Conservation (phyloP, 495 filamentous ascomycete species). For the Podospora conica region DNA sequence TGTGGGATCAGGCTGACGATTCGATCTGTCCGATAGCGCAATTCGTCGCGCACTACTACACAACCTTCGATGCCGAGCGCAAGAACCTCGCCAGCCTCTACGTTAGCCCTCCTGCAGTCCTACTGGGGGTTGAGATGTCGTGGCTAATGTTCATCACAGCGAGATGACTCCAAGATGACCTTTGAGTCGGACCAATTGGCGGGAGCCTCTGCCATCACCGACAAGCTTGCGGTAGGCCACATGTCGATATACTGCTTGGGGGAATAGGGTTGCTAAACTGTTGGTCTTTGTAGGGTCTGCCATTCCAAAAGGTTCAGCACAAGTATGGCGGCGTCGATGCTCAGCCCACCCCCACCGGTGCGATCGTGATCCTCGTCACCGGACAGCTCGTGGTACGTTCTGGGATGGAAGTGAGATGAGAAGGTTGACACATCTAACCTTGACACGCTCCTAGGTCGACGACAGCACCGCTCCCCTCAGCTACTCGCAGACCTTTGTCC, state of each 20-base stretch:
- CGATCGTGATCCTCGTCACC: conserved; percentile 78
- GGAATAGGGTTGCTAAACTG: conserved; percentile 7
- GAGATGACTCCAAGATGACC: conserved; percentile 83
- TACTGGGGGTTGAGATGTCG: neutral
- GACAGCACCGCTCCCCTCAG: conserved; percentile 73
- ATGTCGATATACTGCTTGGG: neutral
- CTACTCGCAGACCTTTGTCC: conserved; percentile 81
- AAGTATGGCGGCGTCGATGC: conserved; percentile 63
- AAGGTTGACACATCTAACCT: conserved; percentile 1
- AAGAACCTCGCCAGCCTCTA: conserved; percentile 62
- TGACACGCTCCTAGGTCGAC: conserved; percentile 56
- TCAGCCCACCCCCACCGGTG: conserved; percentile 59
- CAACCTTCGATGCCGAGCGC: conserved; percentile 69
- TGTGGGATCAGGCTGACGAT: neutral
- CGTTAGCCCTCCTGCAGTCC: conserved; percentile 44
- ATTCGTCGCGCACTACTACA: conserved; percentile 86
- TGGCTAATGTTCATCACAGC: conserved; percentile 41
- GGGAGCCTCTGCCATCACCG: conserved; percentile 57
- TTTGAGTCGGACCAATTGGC: conserved; percentile 63
- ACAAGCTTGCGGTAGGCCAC: conserved; percentile 66
- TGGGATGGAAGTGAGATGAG: neutral
- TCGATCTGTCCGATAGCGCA: conserved; percentile 48
- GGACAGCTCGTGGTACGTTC: conserved; percentile 70
- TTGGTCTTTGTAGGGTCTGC: conserved; percentile 50
- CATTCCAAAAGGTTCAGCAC: conserved; percentile 75